phyloP scores from a whole-genome alignment of 2,329 filamentous ascomycete species.

The Stachybotrys elegans region DNA sequence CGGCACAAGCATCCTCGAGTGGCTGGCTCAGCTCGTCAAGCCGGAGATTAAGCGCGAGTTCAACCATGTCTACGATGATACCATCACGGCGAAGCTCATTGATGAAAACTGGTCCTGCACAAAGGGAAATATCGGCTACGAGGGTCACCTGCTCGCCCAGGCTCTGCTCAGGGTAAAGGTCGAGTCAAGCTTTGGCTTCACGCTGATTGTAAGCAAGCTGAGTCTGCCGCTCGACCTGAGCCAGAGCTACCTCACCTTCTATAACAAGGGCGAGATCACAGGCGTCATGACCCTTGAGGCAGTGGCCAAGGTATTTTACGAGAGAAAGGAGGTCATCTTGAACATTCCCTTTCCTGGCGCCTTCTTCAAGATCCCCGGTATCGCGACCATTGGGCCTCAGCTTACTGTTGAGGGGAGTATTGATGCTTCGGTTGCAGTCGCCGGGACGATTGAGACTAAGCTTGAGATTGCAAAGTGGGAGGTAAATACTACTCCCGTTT shows the following conservation, averaged over 20 bases:
- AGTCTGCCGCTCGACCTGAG: constrained; percentile 15
- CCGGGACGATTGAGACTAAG: constrained; percentile 18
- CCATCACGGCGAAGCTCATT: constrained; percentile 16
- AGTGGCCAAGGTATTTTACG: constrained; percentile 13
- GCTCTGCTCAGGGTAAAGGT: constrained; percentile 15
- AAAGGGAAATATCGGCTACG: constrained; percentile 12
- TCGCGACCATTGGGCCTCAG: constrained; percentile 25
- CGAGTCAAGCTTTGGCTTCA: constrained; percentile 21
- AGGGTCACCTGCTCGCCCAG: constrained; percentile 9
- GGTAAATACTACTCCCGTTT: constrained; percentile 1
- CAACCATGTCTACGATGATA: constrained; percentile 16
- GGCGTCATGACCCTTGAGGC: constrained; percentile 20
- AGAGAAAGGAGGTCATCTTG: constrained; percentile 13
- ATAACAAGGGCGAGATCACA: constrained; percentile 18
- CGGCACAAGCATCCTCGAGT: constrained; percentile 21
- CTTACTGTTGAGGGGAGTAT: constrained; percentile 17
- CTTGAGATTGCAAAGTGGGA: constrained; percentile 22
- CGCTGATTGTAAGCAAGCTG: constrained; percentile 16
- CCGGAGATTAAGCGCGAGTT: constrained; percentile 19
- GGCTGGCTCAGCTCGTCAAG: constrained; percentile 18
- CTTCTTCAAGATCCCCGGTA: constrained; percentile 21
- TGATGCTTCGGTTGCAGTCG: constrained; percentile 15
- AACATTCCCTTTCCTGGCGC: constrained; percentile 19
- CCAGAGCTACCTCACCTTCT: constrained; percentile 18
- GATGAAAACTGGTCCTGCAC: constrained; percentile 16